phyloP scores from a whole-genome alignment of 805 yeast genomes.

The Starmera caribaea region DNA sequence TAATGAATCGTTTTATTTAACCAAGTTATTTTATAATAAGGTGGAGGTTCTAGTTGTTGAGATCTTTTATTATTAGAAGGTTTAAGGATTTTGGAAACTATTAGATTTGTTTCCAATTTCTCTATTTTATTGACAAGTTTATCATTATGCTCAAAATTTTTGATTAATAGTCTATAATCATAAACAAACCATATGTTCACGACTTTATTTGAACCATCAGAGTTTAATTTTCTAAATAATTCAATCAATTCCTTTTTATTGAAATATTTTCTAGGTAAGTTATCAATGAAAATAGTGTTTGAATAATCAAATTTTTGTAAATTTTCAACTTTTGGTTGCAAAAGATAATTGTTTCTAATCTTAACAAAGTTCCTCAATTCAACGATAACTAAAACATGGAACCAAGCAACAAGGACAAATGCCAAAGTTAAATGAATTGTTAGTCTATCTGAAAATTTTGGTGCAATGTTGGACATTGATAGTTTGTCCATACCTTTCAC shows the following conservation, averaged over 20 bases:
- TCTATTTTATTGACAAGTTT: conserved; percentile 28
- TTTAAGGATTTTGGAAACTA: conserved; percentile 6
- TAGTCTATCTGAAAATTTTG: conserved; percentile 36
- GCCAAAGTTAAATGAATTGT: conserved; percentile 58
- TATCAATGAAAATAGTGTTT: conserved; percentile 32
- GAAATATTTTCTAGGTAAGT: conserved; percentile 29
- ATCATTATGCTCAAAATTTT: conserved; percentile 20
- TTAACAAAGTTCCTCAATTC: conserved; percentile 47
- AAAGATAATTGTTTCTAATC: conserved; percentile 32
- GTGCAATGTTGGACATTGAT: conserved; percentile 63
- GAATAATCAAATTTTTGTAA: conserved; percentile 17
- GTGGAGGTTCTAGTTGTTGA: background rate
- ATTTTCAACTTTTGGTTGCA: conserved; percentile 17
- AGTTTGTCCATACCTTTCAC: conserved; percentile 51
- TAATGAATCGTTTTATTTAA: too few species aligned
- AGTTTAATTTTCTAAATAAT: conserved; percentile 16
- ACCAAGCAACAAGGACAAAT: conserved; percentile 40
- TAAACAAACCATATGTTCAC: conserved; percentile 51
- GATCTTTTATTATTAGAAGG: background rate
- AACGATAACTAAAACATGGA: conserved; percentile 43
- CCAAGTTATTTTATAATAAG: too few species aligned
- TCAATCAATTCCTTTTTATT: conserved; percentile 12
- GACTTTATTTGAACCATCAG: conserved; percentile 35
- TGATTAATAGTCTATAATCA: conserved; percentile 28
- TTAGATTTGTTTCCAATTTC: conserved; percentile 25